These are phyloP conservation scores for Zymoseptoria pseudotritici DNA, from an alignment of 2,329 filamentous ascomycete species.

Conservation along the genomic window DNA sequence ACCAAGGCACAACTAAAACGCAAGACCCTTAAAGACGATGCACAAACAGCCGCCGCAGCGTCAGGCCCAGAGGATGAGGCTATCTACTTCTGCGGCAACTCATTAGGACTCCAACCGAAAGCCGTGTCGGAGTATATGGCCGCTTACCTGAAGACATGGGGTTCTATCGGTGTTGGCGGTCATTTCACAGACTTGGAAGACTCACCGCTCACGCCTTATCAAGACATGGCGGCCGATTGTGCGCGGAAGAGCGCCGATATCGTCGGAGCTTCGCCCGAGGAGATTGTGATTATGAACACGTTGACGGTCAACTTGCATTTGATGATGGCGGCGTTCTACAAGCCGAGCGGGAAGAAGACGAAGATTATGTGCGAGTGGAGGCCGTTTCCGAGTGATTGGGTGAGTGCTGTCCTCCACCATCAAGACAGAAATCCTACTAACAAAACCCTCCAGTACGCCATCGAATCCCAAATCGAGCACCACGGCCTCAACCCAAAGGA, in stretches of 20 bases:
- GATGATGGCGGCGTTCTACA: constrained; percentile 79
- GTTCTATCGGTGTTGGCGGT: constrained; percentile 74
- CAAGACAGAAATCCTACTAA: not conserved
- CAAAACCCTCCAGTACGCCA: constrained; percentile 58
- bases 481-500: constrained; percentile 60
- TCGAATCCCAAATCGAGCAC: constrained; percentile 69
- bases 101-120: constrained; percentile 73
- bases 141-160: constrained; percentile 74
- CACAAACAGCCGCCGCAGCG: constrained; percentile 11
- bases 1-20: constrained; percentile 64
- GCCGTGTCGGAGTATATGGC: constrained; percentile 57
- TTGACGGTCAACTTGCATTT: constrained; percentile 74
- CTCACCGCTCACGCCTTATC: constrained; percentile 63
- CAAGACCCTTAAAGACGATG: constrained; percentile 42
- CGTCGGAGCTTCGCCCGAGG: constrained; percentile 62
- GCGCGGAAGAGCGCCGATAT: constrained; percentile 62
- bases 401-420: constrained; percentile 32
- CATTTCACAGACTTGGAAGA: constrained; percentile 51
- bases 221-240: constrained; percentile 70
- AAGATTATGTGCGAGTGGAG: constrained; percentile 84
- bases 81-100: constrained; percentile 86
- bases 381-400: constrained; percentile 81
- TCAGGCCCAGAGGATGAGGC: constrained; percentile 34
- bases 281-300: constrained; percentile 83
- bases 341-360: constrained; percentile 55